Base-by-base conservation (phyloP, 345 rosid genomes). In the Turritis glabra region DNA sequence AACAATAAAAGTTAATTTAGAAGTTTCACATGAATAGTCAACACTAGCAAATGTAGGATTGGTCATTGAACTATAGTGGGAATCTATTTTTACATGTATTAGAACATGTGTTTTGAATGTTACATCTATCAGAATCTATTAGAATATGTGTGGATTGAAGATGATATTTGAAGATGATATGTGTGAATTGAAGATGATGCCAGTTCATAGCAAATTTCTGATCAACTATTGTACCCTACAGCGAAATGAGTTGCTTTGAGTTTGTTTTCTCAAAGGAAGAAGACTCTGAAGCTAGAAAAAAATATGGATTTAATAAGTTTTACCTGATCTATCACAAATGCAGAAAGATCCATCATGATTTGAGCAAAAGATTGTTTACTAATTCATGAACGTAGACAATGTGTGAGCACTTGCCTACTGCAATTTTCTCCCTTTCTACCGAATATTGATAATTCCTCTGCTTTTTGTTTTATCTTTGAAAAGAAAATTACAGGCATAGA, bases 281-380 rank as follows among this genome's bases (percentile, higher is more conserved):
- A 21, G 12, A 19, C 41, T 74, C 27, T 11, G 38, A 67, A 67
- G 55, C 30, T 58, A 59, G 51, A 74, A 12, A 40, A 0, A 21
- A 19, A 18, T 51, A 22, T 22, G 3, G 27, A 23, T 22, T 51
- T 22, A 12, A 3, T 5, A 9, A 33, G 50, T 19, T 47, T 8
- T 15, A 8, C 99, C 93, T 95, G 97, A 75, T 95, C 96, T 81
- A 92, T 95, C 66, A 92, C 96, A 35, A 95, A 96, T 48, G 91
- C 91, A 0, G 97, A 95, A 38, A 95, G 84, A 82, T 95, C 99
- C 83, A 89, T 95, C 99, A 92, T 95, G 50, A 95, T 87, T 80
- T 92, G 97, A 61, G 99, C 99, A 38, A 94, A n/a, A n/a, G 93
- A 77, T 95, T 97, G 27, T 85, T 87, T 75, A 95, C 99, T 1